A percentile compares a stretch with the other conserved stretches of the same genome.
phyloP scores from a whole-genome alignment of 2,329 filamentous ascomycete species.

The Exophiala aquamarina region DNA sequence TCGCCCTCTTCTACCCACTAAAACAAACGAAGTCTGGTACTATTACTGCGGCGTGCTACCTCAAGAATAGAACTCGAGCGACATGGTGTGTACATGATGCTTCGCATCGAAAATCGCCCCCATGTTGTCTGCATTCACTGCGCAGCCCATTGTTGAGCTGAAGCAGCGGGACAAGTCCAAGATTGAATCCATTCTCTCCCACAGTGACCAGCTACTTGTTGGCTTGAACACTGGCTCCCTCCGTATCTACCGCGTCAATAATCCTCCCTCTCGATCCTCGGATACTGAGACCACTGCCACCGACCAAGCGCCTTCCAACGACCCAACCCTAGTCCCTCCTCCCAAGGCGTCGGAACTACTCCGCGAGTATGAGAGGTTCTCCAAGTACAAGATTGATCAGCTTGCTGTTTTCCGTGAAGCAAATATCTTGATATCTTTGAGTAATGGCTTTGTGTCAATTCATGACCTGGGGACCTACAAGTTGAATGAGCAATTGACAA shows the following conservation, averaged over 20 bases:
- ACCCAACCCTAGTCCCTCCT: constrained; percentile 22
- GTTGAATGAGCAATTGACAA: constrained; percentile 73
- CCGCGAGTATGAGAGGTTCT: constrained; percentile 92
- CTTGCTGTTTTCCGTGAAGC: constrained; percentile 95
- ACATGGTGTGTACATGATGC: too few relatives aligned
- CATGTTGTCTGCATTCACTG: constrained; percentile 97
- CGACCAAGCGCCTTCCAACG: constrained; percentile 19
- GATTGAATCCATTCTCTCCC: constrained; percentile 92
- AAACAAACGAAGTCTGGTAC: too few relatives aligned
- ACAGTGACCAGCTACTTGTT: constrained; percentile 88
- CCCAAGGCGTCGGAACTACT: constrained; percentile 71
- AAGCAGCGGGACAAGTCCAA: constrained; percentile 92
- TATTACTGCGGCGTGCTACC: too few relatives aligned
- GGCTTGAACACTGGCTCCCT: constrained; percentile 87
- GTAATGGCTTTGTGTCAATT: constrained; percentile 84
- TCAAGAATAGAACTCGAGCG: too few relatives aligned
- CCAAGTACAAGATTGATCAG: constrained; percentile 84
- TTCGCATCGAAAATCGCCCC: constrained; percentile 3
- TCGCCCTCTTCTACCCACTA: too few relatives aligned
- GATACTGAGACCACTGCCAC: constrained; percentile 35
- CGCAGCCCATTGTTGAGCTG: constrained; percentile 95
- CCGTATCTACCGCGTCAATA: constrained; percentile 88
- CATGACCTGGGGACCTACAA: constrained; percentile 86
- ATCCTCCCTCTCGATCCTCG: constrained; percentile 42
- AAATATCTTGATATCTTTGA: constrained; percentile 84